phyloP scores from a whole-genome alignment of 495 filamentous ascomycete species.

The Xanthoparmelia taractica region DNA sequence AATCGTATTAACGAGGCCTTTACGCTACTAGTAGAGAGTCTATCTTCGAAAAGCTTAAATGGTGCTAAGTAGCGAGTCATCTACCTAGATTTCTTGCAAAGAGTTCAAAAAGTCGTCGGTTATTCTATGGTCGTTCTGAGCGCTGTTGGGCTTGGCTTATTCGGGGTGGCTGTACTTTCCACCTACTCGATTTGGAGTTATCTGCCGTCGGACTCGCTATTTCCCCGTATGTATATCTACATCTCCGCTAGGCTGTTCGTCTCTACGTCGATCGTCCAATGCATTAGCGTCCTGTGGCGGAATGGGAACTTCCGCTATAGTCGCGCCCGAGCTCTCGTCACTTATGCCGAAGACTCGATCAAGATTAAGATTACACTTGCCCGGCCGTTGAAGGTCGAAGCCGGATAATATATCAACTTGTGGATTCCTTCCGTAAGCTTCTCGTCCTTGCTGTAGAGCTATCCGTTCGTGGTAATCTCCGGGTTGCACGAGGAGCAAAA shows the following conservation, averaged over 20 bases:
- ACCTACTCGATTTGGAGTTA: slow-evolving; percentile 30
- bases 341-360: slow-evolving; percentile 17
- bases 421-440: slow-evolving; percentile 33
- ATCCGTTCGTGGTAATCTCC: slow-evolving; percentile 37
- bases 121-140: too few species aligned
- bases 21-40: too few species aligned
- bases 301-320: slow-evolving; percentile 27
- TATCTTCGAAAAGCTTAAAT: too few species aligned
- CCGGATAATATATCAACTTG: slow-evolving; percentile 37
- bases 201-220: slow-evolving; percentile 14
- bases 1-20: too few species aligned
- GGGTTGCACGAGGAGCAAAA: slow-evolving; percentile 29
- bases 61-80: too few species aligned
- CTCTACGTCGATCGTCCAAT: slow-evolving; percentile 24
- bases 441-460: slow-evolving; percentile 31
- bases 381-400: slow-evolving; percentile 28
- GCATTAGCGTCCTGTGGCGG: slow-evolving; percentile 25
- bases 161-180: slow-evolving; percentile 26
- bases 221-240: slow-evolving; percentile 28
- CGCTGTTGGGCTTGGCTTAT: too few species aligned
- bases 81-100: too few species aligned
- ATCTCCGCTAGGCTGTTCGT: slow-evolving; percentile 27
- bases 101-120: too few species aligned
- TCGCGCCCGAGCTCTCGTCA: slow-evolving; percentile 19
- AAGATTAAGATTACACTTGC: slow-evolving; percentile 16